Conservation (phyloP, 1,139 yeast genomes). For the Lizanozyma gosingica region DNA sequence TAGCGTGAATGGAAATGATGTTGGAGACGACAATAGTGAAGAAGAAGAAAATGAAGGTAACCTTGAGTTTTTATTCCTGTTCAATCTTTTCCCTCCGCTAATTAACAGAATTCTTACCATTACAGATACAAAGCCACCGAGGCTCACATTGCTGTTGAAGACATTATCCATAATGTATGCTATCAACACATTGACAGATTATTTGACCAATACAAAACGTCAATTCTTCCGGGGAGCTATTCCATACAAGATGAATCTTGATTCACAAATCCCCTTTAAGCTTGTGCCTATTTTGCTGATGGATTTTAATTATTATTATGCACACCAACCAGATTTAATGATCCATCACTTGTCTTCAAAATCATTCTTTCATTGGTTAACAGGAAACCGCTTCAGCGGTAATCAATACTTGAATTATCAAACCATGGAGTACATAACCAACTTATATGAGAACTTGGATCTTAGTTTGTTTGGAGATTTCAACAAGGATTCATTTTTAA, state of each 20-base stretch:
- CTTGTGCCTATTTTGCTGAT: slow-evolving; percentile 19
- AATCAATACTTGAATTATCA: slow-evolving; percentile 17
- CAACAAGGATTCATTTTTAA: neutral
- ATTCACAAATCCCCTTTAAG: slow-evolving; percentile 14
- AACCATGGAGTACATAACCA: slow-evolving; percentile 14
- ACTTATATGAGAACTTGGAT: slow-evolving; percentile 9
- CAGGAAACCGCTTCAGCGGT: slow-evolving; percentile 20
- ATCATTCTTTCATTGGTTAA: slow-evolving; percentile 34
- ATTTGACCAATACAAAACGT: slow-evolving; percentile 5
- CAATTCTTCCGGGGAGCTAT: slow-evolving; percentile 14
- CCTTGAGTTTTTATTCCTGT: slow-evolving; percentile 11
- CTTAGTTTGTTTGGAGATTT: slow-evolving; percentile 6
- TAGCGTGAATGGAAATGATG: slow-evolving; percentile 12
- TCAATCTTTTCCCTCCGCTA: slow-evolving; percentile 13
- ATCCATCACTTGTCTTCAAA: slow-evolving; percentile 13
- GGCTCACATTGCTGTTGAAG: slow-evolving; percentile 21
- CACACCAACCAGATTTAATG: slow-evolving; percentile 22
- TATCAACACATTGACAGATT: slow-evolving; percentile 7
- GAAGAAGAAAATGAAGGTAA: neutral
- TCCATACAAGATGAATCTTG: slow-evolving; percentile 16
- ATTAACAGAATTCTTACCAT: slow-evolving; percentile 16
- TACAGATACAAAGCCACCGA: slow-evolving; percentile 17
- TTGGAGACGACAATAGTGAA: slow-evolving; percentile 2
- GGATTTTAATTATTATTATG: slow-evolving; percentile 22
- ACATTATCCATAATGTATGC: slow-evolving; percentile 18